A percentile compares a stretch with the other conserved stretches of the same genome.
phyloP scores from a whole-genome alignment of 306 rosid genomes.

The Vigna reflexopilosa region DNA sequence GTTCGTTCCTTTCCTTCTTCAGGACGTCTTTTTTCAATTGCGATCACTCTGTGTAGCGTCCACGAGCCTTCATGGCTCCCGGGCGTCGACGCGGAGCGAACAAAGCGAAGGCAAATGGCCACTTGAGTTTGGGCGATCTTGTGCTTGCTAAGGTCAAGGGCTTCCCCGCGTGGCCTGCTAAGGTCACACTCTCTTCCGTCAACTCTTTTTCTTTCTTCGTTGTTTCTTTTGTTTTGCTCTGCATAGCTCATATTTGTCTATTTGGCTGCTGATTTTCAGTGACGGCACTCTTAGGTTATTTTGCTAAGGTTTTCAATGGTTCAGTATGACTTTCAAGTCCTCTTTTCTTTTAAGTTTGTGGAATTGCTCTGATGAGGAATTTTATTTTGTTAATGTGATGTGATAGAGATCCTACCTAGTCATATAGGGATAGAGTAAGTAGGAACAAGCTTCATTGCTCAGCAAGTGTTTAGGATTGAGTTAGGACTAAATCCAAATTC shows the following conservation, averaged over 20 bases:
- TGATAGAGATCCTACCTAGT: neutral
- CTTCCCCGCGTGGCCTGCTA: slow-evolving; percentile 96
- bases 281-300: slow-evolving; percentile 16
- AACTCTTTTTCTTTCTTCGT: neutral
- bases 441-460: neutral
- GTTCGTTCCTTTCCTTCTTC: neutral
- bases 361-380: slow-evolving; percentile 13
- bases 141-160: slow-evolving; percentile 99
- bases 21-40: slow-evolving; percentile 44
- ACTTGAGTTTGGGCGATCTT: slow-evolving; percentile 91
- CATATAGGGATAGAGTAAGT: neutral
- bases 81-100: slow-evolving; percentile 92
- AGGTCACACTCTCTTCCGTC: slow-evolving; percentile 58
- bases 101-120: slow-evolving; percentile 72
- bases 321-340: neutral
- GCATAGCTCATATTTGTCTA: neutral
- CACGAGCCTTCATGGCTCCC: slow-evolving; percentile 74
- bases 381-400: slow-evolving; percentile 2
- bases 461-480: neutral
- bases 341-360: neutral
- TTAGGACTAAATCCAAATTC: neutral
- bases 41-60: slow-evolving; percentile 47
- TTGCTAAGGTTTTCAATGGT: slow-evolving; percentile 1
- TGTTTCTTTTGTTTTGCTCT: neutral
- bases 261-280: slow-evolving; percentile 5